Evolutionary conservation across 495 filamentous ascomycete species (phyloP), one percentile per base, ranked within the genome.

Genomic region (Penicillium mononematosum): DNA sequence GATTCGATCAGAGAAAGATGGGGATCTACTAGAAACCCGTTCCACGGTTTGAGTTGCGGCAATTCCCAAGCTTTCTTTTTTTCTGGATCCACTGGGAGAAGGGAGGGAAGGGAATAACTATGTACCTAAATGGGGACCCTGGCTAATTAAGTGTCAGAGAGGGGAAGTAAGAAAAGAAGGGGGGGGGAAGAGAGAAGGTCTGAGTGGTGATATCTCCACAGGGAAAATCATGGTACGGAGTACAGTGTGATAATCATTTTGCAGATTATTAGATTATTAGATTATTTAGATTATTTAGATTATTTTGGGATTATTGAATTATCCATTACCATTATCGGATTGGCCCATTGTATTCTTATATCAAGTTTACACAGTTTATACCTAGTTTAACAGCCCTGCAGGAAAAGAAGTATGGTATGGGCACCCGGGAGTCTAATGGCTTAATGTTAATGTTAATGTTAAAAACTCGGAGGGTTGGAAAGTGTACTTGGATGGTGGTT

Each of bases 1-100:
- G 65, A 65, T 68, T 61, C 67, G 63, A 68, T 66, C 65, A 22
- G 14, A 20, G 11, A 48, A 48, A 48, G 61, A 61, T 58, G 63
- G 60, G 64, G 51, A 71, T 66, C 67, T 61, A 55, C 63, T 65
- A 52, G 57, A 38, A 20, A 14, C 12, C 45, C 67, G 69, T 70
- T 71, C 70, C 70, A 73, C 66, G 65, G 70, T 61, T 62, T 58
- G 34, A 50, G 62, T 59, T 65, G 62, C 64, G 69, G 67, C 49
- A 68, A 68, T 69, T 71, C 66, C 67, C 62, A 68, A 64, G 60
- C 58, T 67, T 67, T 61, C 34, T 27, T 48, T 27, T 27, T 39
- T 9, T 8, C 8, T 17, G 36, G 29, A 19, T 50, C 48, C 48
- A 50, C 48, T 25, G 48, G 22, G 44, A 27, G n/a, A 29, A 22